Conservation (phyloP, 306 rosid genomes). For the Myrica gale region DNA sequence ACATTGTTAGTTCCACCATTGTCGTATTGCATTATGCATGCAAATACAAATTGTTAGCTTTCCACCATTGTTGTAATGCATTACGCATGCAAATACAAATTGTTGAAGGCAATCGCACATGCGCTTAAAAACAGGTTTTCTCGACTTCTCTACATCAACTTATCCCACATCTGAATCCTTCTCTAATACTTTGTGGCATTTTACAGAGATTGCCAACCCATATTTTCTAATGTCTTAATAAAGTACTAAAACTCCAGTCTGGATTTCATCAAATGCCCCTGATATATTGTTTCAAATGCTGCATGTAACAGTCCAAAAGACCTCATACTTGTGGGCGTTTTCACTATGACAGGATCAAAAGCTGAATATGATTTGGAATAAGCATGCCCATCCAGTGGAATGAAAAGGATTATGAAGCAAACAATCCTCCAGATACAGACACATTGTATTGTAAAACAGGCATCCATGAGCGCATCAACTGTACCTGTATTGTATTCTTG, state of each 20-base stretch:
- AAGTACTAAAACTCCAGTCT: not conserved
- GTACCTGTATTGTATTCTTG: constrained; percentile 83
- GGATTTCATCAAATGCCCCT: not conserved
- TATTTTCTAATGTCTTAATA: not conserved
- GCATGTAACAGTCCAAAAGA: not conserved
- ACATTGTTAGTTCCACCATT: not conserved
- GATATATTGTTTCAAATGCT: not conserved
- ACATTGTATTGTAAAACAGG: not conserved
- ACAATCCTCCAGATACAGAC: not conserved
- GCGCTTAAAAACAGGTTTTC: not conserved
- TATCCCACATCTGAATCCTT: not conserved
- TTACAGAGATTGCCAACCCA: not conserved
- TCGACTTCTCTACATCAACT: not conserved
- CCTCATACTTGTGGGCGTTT: not conserved
- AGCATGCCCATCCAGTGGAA: not conserved
- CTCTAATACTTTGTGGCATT: not conserved
- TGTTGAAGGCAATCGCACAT: not conserved
- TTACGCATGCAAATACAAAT: not conserved
- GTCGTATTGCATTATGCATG: not conserved
- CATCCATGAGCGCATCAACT: not conserved
- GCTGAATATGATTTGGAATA: not conserved
- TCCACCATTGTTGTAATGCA: not conserved
- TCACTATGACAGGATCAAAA: not conserved
- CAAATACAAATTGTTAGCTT: not conserved
- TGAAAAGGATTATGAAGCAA: not conserved